Evolutionary conservation across 2,329 filamentous ascomycete genomes (phyloP), one percentile per base, ranked within the genome.

Genomic region (Amauroascus verrucosus): DNA sequence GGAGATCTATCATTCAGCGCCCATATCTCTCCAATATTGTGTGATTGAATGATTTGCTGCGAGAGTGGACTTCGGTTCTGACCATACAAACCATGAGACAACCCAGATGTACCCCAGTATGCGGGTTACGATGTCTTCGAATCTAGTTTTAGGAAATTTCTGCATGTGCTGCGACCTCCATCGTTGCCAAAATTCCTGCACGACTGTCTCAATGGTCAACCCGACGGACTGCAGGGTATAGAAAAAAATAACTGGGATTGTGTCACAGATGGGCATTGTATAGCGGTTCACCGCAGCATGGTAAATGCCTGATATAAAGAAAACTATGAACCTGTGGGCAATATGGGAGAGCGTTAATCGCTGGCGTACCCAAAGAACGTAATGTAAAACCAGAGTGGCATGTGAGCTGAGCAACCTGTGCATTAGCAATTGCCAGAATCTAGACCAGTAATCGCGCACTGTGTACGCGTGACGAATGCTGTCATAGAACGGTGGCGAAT

Each of bases 401-500:
- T 45, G 45, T 1, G 18, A 26, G 18, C 46, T 50, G 4, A 54
- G 47, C 8, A 44, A n/a, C 22, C 52, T 24, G 16, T 54, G 47
- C 20, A 54, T 24, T 20, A 54, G 6, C 11, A 44, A 16, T 16
- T 54, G 52, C 52, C 52, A 54, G 41, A 54, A 54, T 14, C 24
- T 46, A 2, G 46, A 44, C 52, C 52, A 54, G 38, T 50, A 54
- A 8, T 46, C 46, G 9, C 52, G 45, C 16, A 54, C 45, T 8
- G 52, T 54, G 28, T 46, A 54, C 7, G 47, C 52, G 13, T 50
- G 26, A 8, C 3, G 14, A 20, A 54, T 45, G 22, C 26, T 54
- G 14, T 46, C 52, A 38, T 44, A 54, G 24, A 54, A 40, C 2
- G 52, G 47, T 9, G 52, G 52, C 52, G 46, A 54, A 16, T 54